phyloP scores from a whole-genome alignment of 371 early-diverging fungal genomes.

The Mucor saturninus region DNA sequence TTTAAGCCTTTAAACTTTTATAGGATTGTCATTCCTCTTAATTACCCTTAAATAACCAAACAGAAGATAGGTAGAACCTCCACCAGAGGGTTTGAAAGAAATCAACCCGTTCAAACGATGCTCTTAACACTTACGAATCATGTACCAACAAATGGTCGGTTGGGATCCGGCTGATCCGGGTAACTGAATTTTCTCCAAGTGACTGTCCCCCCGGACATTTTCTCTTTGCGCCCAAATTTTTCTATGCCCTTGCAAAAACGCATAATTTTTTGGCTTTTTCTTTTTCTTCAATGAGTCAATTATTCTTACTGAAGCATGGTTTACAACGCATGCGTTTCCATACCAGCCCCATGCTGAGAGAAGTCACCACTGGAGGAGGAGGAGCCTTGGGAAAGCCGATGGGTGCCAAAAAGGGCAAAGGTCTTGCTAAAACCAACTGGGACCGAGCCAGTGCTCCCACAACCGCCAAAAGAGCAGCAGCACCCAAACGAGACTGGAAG shows the following conservation, averaged over 20 bases:
- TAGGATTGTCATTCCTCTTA: too few species aligned
- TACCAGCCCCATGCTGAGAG: conserved; percentile 4
- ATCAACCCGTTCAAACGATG: too few species aligned
- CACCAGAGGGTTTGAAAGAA: too few species aligned
- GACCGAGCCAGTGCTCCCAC: neutral
- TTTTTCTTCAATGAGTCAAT: neutral
- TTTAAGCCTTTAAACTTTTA: too few species aligned
- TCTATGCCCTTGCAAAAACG: neutral
- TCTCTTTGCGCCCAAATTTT: neutral
- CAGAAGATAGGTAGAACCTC: too few species aligned
- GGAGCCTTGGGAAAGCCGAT: conserved; percentile 13
- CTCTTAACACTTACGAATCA: too few species aligned
- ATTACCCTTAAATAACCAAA: too few species aligned
- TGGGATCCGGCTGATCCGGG: too few species aligned
- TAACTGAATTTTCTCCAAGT: too few species aligned
- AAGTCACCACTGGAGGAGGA: neutral
- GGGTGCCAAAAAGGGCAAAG: conserved; percentile 5
- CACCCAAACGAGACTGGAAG: conserved; percentile 41
- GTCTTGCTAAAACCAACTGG: conserved; percentile 16
- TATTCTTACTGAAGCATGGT: neutral
- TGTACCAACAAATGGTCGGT: too few species aligned
- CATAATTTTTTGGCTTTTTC: neutral
- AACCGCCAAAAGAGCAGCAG: conserved; percentile 10
- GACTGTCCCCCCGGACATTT: neutral
- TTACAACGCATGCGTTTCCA: conserved; percentile 6